A percentile compares a stretch with the other conserved stretches of the same genome.
Conservation (phyloP, 257 asterid genomes). For the Thymus quinquecostatus region DNA sequence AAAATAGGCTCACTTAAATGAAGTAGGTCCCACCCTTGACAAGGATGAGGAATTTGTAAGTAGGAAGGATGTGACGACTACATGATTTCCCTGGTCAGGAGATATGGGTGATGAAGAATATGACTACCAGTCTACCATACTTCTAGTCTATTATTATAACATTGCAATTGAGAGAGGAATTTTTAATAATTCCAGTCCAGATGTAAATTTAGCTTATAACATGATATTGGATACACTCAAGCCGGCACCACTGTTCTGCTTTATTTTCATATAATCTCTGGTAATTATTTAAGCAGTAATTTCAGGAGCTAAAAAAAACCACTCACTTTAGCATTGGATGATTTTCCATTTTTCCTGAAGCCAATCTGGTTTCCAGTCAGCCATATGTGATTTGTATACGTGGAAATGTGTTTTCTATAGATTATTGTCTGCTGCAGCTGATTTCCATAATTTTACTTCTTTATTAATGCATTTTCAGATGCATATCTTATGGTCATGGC, state of each 20-base stretch:
- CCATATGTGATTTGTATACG: not conserved
- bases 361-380: conserved; percentile 9
- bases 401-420: conserved; percentile 11
- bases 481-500: conserved; percentile 56
- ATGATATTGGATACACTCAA: not conserved
- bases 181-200: not conserved
- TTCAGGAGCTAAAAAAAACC: not conserved
- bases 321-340: not conserved
- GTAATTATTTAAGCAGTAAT: not conserved
- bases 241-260: not conserved
- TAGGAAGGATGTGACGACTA: not conserved
- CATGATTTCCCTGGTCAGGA: not conserved
- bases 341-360: not conserved
- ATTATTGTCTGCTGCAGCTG: conserved; percentile 10
- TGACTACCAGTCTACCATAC: not conserved
- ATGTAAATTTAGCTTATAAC: not conserved
- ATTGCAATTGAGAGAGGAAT: not conserved
- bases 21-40: not conserved
- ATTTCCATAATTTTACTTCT: not conserved
- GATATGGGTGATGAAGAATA: not conserved
- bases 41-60: not conserved
- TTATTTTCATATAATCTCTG: not conserved
- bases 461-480: conserved; percentile 39
- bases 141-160: not conserved
- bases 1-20: not conserved